Evolutionary conservation across 176 grass and related monocot genomes (phyloP).

Genomic region (Lolium perenne): DNA sequence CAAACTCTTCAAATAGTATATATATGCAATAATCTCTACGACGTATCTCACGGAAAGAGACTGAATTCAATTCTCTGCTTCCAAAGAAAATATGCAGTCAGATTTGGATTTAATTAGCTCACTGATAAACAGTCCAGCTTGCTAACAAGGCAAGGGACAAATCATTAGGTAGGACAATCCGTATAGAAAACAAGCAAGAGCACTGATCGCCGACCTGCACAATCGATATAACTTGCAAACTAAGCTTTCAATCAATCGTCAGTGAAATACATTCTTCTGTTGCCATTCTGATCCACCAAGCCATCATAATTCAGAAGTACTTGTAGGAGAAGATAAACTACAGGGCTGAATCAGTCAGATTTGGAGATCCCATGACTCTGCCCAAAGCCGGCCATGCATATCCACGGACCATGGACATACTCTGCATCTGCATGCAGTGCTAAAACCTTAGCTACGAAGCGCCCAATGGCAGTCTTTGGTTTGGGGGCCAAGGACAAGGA

Average conservation of each 20-base stretch:
- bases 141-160: background rate
- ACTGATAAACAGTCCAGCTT: background rate
- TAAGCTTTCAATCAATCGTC: constrained; percentile 22
- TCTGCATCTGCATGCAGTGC: background rate
- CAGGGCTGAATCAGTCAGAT: background rate
- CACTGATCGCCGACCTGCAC: background rate
- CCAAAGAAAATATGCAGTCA: background rate
- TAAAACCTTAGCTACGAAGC: constrained; percentile 47
- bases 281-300: background rate
- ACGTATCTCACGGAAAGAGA: constrained; percentile 36
- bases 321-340: background rate
- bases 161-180: background rate
- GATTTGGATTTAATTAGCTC: background rate
- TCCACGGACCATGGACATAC: background rate
- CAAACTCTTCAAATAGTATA: background rate
- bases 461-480: constrained; percentile 44
- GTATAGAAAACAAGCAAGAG: background rate
- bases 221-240: constrained; percentile 15
- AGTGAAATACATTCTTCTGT: background rate
- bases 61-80: constrained; percentile 33
- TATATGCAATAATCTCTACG: background rate
- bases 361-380: background rate
- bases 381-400: constrained; percentile 6
- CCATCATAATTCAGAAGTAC: background rate
- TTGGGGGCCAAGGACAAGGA: constrained; percentile 24